Evolutionary conservation across 2,329 filamentous ascomycete species (phyloP), one percentile per base, ranked within the genome.

Genomic region (Hysterium pulicare): DNA sequence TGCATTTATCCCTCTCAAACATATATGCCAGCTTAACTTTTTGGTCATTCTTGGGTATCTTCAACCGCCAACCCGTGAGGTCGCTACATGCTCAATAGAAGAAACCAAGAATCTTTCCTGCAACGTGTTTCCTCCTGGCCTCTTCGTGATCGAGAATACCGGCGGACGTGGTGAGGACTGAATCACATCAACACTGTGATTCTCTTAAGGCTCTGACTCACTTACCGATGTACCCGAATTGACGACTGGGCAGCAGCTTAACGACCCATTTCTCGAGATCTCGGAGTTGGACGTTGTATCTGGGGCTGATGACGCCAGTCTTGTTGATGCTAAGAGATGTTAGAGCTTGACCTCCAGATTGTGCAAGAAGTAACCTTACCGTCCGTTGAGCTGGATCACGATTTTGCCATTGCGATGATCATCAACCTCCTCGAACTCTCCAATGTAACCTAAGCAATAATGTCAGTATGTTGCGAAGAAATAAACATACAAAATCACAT

Each of bases 101-200:
- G 86, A 97, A 98, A 67, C 93, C 93, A 65, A 97, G 88, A 76
- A 98, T 88, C 85, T 98, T 98, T 77, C 93, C 93, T 62, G 91
- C 84, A 70, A 97, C 93, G 81, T 98, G 93, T 85, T 97, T 97
- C 75, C 93, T 83, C 71, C 93, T 82, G 62, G 93, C 93, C 84
- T 98, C 93, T 82, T 98, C 93, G 81, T 98, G 93, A 81, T 98
- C 93, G 91, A 98, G 97, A 76, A 98, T 98, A 74, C 93, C 93
- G 55, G 93, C 90, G 49, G 90, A 96, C 76, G 93, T 98, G 74
- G 93, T 98, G 68, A 98, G 86, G 76, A 98, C n/a, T n/a, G n/a
- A n/a, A n/a, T n/a, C n/a, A n/a, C n/a, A n/a, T n/a, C n/a, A n/a
- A n/a, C n/a, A n/a, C n/a, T n/a, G n/a, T n/a, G n/a, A n/a, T n/a